Base-by-base conservation (phyloP, 169 alveolate species). In the Eimeria necatrix region DNA sequence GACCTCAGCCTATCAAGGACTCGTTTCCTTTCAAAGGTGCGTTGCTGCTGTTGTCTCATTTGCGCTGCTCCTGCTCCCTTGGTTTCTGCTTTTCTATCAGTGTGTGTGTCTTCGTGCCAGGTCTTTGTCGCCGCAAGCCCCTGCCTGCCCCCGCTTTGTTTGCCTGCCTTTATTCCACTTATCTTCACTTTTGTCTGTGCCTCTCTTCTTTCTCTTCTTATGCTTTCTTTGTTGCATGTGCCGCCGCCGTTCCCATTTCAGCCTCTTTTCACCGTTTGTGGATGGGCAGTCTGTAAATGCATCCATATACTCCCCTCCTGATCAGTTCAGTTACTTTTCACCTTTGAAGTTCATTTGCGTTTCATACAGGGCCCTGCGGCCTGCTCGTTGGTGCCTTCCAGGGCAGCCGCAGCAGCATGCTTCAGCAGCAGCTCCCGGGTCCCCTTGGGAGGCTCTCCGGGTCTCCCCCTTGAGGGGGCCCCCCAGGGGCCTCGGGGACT, bases 351-450 rank as follows among this genome's bases (percentile, higher is more conserved):
- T 24, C 9, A 4, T n/a, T 10, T 20, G 76, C 22, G 18, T 32
- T 22, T 10, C 80, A 1, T 24, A 6, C 80, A 68, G 80, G 49
- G 80, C 49, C 49, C 80, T 2, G 14, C 32, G 48, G 48, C 51
- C 16, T 9, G 80, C 80, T 8, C 51, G 8, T 18, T 68, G 41
- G 0, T 6, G 7, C 80, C 80, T n/a, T n/a, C 51, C 80, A 41
- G 46, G 9, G 80, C 80, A 18, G 80, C 80, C 22, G 80, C 80
- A 68, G 80, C 61, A 46, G 85, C 61, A 16, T 20, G 16, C 20
- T 74, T 74, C 85, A 74, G 85, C 60, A 74, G 32, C 85, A 14
- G 6, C 60, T 10, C 61, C 9, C 4, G 85, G 56, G 49, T 10
- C 32, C 49, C 49, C 80, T 18, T 12, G 20, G 2, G 14, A 49